Percentiles rank a stretch among this genome's conserved stretches.
These are phyloP conservation scores for Fusarium miscanthi DNA, from an alignment of 2,329 filamentous ascomycete genomes.

Conservation along the genomic window DNA sequence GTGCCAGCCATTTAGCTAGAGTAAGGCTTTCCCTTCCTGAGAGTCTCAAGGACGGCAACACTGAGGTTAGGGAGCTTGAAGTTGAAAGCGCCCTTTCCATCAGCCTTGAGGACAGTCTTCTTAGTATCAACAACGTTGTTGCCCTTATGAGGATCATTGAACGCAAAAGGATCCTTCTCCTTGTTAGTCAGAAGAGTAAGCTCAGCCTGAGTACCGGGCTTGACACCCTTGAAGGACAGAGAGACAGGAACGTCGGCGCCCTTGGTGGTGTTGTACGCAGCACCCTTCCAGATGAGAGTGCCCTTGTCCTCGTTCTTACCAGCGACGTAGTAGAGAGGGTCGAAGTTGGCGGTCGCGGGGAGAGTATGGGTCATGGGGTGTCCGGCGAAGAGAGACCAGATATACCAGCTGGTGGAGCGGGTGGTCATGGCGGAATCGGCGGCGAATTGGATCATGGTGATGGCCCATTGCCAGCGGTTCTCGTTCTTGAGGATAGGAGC, in stretches of 20 bases:
- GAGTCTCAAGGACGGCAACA: constrained; percentile 65
- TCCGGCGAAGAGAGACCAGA: constrained; percentile 61
- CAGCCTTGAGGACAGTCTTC: constrained; percentile 54
- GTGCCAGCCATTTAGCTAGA: not conserved
- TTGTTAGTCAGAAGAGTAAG: constrained; percentile 60
- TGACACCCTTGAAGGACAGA: constrained; percentile 58
- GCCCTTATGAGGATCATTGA: constrained; percentile 57
- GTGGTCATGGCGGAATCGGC: constrained; percentile 61
- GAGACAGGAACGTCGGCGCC: constrained; percentile 57
- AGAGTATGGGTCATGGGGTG: constrained; percentile 60
- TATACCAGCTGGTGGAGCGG: constrained; percentile 61
- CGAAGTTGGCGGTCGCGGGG: constrained; percentile 55
- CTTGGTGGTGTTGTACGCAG: constrained; percentile 64
- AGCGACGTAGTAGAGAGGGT: constrained; percentile 62
- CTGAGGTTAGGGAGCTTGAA: constrained; percentile 66
- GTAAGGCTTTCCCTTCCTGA: constrained; percentile 18
- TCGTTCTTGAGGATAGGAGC: constrained; percentile 62
- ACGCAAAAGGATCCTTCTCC: constrained; percentile 53
- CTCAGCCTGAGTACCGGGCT: constrained; percentile 52
- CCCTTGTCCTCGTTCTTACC: constrained; percentile 57
- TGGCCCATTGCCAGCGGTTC: constrained; percentile 62
- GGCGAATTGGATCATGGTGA: constrained; percentile 62
- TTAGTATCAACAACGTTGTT: constrained; percentile 62
- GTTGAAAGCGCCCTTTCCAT: constrained; percentile 58
- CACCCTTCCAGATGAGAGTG: constrained; percentile 61